These are phyloP conservation scores for Arctium minus DNA, from an alignment of 129 eudicot species.

Conservation along the genomic window DNA sequence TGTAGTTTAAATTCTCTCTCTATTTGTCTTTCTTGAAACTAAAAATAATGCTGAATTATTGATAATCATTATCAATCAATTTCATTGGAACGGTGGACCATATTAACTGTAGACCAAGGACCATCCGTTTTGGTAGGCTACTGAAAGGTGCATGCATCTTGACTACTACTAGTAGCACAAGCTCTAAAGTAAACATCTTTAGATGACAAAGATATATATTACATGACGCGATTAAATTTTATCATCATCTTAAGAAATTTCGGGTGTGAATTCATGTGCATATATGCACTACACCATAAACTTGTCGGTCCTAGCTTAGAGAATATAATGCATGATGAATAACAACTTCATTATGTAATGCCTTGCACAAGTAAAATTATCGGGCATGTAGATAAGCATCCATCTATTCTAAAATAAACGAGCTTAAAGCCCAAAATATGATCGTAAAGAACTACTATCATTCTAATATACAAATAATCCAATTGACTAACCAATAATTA, in stretches of 20 bases:
- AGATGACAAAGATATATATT: constrained; percentile 13
- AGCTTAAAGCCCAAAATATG: not conserved
- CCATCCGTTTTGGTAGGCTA: constrained; percentile 33
- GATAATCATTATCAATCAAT: constrained; percentile 33
- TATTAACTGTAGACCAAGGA: constrained; percentile 27
- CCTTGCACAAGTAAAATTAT: not conserved
- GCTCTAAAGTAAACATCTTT: constrained; percentile 6
- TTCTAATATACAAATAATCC: not conserved
- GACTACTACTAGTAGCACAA: constrained; percentile 14
- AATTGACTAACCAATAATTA: not conserved
- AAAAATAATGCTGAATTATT: constrained; percentile 1
- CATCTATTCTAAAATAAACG: not conserved
- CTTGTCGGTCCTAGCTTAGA: not conserved
- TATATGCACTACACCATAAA: not conserved
- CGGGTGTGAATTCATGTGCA: not conserved
- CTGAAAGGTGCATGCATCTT: constrained; percentile 36
- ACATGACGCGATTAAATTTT: not conserved
- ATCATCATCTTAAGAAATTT: not conserved
- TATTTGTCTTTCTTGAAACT: not conserved
- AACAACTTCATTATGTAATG: not conserved
- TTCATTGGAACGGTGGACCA: constrained; percentile 30
- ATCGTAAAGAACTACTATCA: not conserved
- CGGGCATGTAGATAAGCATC: not conserved
- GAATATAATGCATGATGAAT: not conserved
- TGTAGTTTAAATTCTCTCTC: not conserved